A percentile compares a stretch with the other conserved stretches of the same genome.
Conservation (phyloP, 257 asterid genomes). For the Lantana camara region DNA sequence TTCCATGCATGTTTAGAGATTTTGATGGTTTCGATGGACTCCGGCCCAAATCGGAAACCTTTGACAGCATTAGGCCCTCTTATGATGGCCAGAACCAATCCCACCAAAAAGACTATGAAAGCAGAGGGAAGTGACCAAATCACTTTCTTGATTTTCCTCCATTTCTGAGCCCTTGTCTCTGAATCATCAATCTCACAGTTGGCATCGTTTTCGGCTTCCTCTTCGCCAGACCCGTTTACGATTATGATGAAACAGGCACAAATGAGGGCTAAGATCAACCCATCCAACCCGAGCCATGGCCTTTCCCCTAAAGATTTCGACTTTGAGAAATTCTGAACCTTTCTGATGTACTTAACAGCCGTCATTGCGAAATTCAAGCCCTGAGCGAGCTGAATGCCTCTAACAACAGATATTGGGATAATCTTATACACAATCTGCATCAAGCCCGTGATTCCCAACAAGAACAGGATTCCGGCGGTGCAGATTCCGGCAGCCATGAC, state of each 20-base stretch:
- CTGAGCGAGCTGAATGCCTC: conserved; percentile 89
- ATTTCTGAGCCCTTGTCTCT: conserved; percentile 1
- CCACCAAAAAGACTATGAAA: conserved; percentile 54
- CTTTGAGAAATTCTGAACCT: conserved; percentile 52
- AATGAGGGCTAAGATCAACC: conserved; percentile 57
- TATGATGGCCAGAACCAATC: conserved; percentile 53
- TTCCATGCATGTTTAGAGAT: conserved; percentile 70
- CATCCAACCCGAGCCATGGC: conserved; percentile 76
- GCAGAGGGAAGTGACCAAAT: conserved; percentile 68
- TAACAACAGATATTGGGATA: conserved; percentile 66
- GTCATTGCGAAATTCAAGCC: conserved; percentile 75
- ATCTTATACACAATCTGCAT: conserved; percentile 65
- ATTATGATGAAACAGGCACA: conserved; percentile 63
- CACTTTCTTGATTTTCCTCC: conserved; percentile 30
- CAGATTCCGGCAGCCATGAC: conserved; percentile 84
- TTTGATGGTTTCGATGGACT: conserved; percentile 40
- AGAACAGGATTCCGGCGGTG: conserved; percentile 55
- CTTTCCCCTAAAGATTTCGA: conserved; percentile 60
- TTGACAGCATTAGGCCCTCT: conserved; percentile 66
- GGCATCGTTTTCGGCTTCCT: conserved; percentile 29
- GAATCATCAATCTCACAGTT: neutral
- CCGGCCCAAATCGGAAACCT: conserved; percentile 67
- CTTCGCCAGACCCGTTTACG: conserved; percentile 56
- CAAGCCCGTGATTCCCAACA: conserved; percentile 61
- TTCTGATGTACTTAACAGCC: conserved; percentile 64